These are phyloP conservation scores for Cryptococcus sp. DNA, from an alignment of 1,284 basidiomycete species.

Conservation along the genomic window DNA sequence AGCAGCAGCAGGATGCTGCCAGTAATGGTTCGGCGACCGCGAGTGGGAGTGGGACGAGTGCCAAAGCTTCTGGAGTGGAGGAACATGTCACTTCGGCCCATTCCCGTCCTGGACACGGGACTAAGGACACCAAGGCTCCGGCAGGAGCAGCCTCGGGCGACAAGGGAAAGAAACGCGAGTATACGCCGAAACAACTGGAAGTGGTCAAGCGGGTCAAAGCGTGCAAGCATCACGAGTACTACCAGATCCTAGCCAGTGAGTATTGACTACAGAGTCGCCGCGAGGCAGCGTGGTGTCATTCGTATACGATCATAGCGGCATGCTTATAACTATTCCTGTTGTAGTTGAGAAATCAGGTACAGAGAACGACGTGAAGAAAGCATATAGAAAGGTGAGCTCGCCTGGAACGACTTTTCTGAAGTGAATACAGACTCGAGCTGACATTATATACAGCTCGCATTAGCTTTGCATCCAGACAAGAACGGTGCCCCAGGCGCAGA, in stretches of 20 bases:
- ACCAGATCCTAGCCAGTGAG: conserved; percentile 75
- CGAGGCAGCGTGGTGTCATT: too few species aligned
- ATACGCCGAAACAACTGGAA: conserved; percentile 78
- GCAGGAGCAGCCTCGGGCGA: conserved; percentile 17
- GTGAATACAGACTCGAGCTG: not conserved
- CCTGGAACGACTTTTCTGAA: not conserved
- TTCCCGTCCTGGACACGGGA: conserved; percentile 17
- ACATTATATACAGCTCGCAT: conserved; percentile 66
- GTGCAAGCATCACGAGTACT: conserved; percentile 89
- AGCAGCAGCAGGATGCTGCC: not conserved
- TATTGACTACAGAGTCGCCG: not conserved
- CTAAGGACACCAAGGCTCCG: conserved; percentile 2
- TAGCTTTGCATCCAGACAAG: conserved; percentile 95
- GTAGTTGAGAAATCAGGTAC: conserved; percentile 77
- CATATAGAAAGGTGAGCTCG: conserved; percentile 78
- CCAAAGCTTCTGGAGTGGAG: conserved; percentile 49
- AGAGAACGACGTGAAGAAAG: conserved; percentile 91
- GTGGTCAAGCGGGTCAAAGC: conserved; percentile 83
- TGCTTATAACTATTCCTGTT: not conserved
- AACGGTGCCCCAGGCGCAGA: conserved; percentile 97
- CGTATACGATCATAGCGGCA: too few species aligned
- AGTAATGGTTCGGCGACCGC: not conserved
- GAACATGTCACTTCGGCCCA: conserved; percentile 50
- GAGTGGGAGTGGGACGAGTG: conserved; percentile 14
- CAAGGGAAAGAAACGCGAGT: conserved; percentile 67